Percentiles rank a stretch among this genome's conserved stretches.
phyloP scores from a whole-genome alignment of 2,329 filamentous ascomycete species.

The Aurifilum marmelostoma region DNA sequence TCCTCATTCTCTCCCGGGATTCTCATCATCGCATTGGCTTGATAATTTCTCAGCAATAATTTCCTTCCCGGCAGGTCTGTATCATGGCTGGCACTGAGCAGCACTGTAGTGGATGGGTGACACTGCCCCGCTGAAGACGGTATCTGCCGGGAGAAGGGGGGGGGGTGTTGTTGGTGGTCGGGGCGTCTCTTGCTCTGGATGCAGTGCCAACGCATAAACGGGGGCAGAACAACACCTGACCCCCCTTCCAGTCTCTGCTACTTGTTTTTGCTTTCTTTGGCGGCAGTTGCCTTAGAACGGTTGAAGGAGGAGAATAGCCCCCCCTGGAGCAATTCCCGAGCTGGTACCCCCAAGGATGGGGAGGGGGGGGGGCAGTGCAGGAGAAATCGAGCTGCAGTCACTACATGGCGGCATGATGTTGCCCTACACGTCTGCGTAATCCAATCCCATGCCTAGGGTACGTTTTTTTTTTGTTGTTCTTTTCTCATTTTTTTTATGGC shows the following conservation, averaged over 20 bases:
- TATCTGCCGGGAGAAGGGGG: not conserved
- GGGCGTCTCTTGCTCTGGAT: not conserved
- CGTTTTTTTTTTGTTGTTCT: not conserved
- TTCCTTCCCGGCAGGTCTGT: constrained; percentile 13
- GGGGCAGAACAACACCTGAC: constrained; percentile 21
- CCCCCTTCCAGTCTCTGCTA: not conserved
- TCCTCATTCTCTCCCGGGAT: no score
- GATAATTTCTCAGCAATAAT: no score
- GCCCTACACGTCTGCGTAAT: no score
- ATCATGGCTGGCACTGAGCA: not conserved
- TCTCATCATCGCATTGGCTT: no score
- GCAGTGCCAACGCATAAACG: constrained; percentile 23
- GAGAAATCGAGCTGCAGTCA: not conserved
- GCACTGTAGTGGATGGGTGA: constrained; percentile 8
- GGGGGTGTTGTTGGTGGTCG: not conserved
- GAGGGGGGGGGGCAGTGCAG: no score
- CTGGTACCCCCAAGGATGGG: no score
- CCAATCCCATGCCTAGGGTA: no score
- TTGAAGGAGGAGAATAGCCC: not conserved
- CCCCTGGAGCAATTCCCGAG: not conserved
- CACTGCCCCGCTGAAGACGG: constrained; percentile 11
- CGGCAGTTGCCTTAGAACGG: not conserved
- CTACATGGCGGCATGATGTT: not conserved
- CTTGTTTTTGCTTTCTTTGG: no score
- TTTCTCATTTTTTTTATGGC: not conserved